A percentile compares a stretch with the other conserved stretches of the same genome.
Conservation (phyloP, 805 yeast species). For the Ogataea henricii region DNA sequence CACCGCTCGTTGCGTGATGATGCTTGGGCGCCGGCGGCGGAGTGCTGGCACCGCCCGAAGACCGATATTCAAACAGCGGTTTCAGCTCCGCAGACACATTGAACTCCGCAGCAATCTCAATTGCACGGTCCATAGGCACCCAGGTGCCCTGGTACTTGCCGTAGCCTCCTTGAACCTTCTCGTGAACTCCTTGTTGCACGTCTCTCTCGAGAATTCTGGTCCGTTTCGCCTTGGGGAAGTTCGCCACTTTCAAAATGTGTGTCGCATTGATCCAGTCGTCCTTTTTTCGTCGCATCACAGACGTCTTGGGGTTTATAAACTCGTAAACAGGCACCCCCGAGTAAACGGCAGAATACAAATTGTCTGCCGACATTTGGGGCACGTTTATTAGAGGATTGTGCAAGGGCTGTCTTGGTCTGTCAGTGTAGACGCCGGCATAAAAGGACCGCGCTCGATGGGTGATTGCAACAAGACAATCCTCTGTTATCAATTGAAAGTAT, state of each 20-base stretch:
- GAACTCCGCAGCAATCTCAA: slow-evolving; percentile 62
- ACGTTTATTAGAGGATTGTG: background rate
- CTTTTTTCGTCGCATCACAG: slow-evolving; percentile 74
- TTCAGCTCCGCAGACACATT: slow-evolving; percentile 61
- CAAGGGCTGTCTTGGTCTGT: background rate
- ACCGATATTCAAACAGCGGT: slow-evolving; percentile 65
- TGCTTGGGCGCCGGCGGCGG: slow-evolving; percentile 68
- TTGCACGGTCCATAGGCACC: slow-evolving; percentile 84
- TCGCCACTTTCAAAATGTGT: slow-evolving; percentile 89
- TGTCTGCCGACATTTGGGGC: slow-evolving; percentile 26
- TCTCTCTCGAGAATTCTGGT: slow-evolving; percentile 90
- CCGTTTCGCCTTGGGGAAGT: slow-evolving; percentile 91
- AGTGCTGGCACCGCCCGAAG: slow-evolving; percentile 49
- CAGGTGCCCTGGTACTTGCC: slow-evolving; percentile 97
- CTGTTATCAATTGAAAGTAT: background rate
- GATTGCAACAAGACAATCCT: background rate
- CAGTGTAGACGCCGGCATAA: background rate
- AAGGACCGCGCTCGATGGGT: background rate
- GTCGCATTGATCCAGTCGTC: slow-evolving; percentile 94
- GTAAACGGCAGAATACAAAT: slow-evolving; percentile 72
- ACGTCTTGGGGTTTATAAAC: slow-evolving; percentile 62
- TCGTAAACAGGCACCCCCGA: slow-evolving; percentile 86
- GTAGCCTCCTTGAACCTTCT: slow-evolving; percentile 95
- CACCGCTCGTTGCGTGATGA: slow-evolving; percentile 59
- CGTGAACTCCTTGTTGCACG: slow-evolving; percentile 87